A percentile compares a stretch with the other conserved stretches of the same genome.
Evolutionary conservation across 2,329 filamentous ascomycete species (phyloP).

Genomic region (Trichoderma semiorbis): DNA sequence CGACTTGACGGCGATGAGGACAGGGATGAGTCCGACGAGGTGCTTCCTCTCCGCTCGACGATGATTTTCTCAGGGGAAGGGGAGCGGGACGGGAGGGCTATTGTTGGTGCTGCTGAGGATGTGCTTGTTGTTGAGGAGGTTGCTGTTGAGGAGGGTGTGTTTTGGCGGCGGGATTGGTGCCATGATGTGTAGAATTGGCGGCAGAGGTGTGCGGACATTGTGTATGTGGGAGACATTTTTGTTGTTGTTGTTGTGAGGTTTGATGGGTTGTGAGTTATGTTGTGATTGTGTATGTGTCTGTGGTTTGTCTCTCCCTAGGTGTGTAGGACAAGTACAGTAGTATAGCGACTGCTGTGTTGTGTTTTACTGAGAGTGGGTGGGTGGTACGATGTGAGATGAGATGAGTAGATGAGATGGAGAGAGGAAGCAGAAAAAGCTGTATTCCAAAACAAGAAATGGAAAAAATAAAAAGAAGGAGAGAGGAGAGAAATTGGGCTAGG

Average conservation of each 20-base stretch:
- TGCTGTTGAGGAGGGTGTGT: slow-evolving; percentile 15
- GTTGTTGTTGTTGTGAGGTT: not conserved
- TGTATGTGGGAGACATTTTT: slow-evolving; percentile 57
- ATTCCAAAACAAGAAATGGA: not conserved
- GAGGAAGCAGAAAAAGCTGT: too few relatives aligned
- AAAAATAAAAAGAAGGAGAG: not conserved
- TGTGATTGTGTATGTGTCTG: not conserved
- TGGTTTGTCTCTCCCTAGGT: too few relatives aligned
- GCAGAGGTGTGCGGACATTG: slow-evolving; percentile 59
- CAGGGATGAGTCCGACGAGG: slow-evolving; percentile 13
- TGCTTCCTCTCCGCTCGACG: slow-evolving; percentile 29
- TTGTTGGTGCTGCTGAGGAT: not conserved
- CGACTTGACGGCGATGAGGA: not conserved
- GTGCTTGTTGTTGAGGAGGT: not conserved
- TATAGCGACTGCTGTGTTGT: not conserved
- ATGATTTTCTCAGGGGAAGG: slow-evolving; percentile 42
- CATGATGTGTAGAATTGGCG: slow-evolving; percentile 59
- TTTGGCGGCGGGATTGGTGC: slow-evolving; percentile 47
- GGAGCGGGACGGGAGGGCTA: slow-evolving; percentile 25
- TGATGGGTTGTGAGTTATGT: not conserved
- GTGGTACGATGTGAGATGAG: not conserved
- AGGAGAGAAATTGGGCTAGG: not conserved
- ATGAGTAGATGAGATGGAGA: not conserved
- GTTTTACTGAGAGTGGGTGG: not conserved
- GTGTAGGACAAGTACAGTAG: not conserved